These are phyloP conservation scores for Prunus mongolica DNA, from an alignment of 306 rosid genomes.

Conservation along the genomic window DNA sequence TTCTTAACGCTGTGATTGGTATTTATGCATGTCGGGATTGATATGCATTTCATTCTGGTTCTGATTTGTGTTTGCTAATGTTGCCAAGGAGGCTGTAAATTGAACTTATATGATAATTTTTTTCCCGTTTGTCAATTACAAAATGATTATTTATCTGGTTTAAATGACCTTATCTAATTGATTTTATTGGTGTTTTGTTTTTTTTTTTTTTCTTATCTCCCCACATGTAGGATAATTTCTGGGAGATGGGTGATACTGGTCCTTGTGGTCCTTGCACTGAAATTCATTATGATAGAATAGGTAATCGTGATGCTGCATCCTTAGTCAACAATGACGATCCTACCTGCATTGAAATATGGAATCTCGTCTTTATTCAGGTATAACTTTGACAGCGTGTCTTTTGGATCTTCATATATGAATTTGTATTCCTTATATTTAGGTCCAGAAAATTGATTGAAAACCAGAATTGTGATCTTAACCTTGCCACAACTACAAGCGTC, in stretches of 20 bases:
- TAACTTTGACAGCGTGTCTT: neutral
- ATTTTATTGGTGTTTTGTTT: neutral
- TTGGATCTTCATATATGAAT: neutral
- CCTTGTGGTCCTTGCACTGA: slow-evolving; percentile 99
- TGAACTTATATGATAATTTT: neutral
- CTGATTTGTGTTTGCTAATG: neutral
- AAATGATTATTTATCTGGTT: neutral
- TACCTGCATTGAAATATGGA: slow-evolving; percentile 97
- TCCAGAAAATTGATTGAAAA: neutral
- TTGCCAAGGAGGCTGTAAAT: neutral
- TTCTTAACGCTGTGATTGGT: neutral
- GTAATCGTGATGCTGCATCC: slow-evolving; percentile 90
- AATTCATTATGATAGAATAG: slow-evolving; percentile 91
- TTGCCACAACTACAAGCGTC: neutral
- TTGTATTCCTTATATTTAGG: neutral
- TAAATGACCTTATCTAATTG: neutral
- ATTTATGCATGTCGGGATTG: neutral
- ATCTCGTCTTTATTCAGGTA: slow-evolving; percentile 97
- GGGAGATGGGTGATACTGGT: slow-evolving; percentile 99
- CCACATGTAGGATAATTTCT: slow-evolving; percentile 74
- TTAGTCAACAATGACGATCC: slow-evolving; percentile 93
- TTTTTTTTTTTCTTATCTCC: neutral
- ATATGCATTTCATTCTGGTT: neutral
- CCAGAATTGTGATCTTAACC: neutral
- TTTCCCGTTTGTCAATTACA: neutral